Conservation (phyloP, 768 basidiomycete genomes). For the Antrodiella citrinella region DNA sequence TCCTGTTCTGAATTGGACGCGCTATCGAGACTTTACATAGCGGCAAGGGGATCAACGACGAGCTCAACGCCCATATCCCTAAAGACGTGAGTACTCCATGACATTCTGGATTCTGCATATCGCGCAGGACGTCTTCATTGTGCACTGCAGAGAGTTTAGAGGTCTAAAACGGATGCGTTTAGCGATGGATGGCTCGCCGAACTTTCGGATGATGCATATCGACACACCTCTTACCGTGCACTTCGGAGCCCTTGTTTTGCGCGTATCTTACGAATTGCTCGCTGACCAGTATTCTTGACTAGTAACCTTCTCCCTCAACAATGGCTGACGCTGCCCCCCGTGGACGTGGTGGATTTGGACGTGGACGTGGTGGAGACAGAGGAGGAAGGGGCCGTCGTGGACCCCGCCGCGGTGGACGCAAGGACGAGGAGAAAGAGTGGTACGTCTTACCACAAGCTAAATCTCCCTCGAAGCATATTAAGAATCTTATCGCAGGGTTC, state of each 20-base stretch:
- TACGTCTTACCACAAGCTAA: slow-evolving; percentile 29
- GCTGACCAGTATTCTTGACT: slow-evolving; percentile 13
- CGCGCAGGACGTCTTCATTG: no score
- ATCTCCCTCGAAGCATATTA: slow-evolving; percentile 7
- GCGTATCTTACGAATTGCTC: neutral
- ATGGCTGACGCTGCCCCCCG: slow-evolving; percentile 83
- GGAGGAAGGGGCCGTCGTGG: slow-evolving; percentile 58
- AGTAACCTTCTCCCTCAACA: slow-evolving; percentile 17
- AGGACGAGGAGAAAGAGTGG: slow-evolving; percentile 99
- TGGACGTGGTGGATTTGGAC: slow-evolving; percentile 76
- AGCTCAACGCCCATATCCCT: slow-evolving; percentile 23
- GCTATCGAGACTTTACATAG: slow-evolving; percentile 4
- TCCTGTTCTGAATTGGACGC: no score
- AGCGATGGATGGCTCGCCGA: slow-evolving; percentile 44
- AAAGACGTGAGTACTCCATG: slow-evolving; percentile 36
- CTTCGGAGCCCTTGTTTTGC: neutral
- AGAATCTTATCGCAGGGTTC: slow-evolving; percentile 51
- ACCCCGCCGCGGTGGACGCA: slow-evolving; percentile 92
- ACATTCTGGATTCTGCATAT: no score
- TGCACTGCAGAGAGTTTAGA: no score
- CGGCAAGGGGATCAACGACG: slow-evolving; percentile 11
- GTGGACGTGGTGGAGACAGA: slow-evolving; percentile 79
- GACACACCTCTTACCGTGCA: neutral
- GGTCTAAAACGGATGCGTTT: neutral
- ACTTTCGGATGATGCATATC: slow-evolving; percentile 33